These are phyloP conservation scores for Curvularia hawaiiensis DNA, from an alignment of 2,329 filamentous ascomycete species.

Conservation along the genomic window DNA sequence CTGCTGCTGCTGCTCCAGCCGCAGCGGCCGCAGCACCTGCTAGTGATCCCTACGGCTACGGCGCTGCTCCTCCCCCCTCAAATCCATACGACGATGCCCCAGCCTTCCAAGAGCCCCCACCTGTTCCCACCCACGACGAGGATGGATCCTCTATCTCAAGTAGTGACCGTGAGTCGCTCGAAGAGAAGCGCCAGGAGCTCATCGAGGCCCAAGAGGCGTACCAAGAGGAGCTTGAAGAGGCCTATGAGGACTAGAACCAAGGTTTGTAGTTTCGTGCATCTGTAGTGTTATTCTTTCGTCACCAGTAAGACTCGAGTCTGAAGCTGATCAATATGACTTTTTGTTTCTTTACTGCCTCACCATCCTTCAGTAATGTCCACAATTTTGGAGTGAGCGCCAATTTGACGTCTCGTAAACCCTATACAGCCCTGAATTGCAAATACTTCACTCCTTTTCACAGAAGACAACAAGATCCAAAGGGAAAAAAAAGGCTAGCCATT, in stretches of 20 bases:
- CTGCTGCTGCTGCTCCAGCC: constrained; percentile 17
- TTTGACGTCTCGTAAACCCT: no score
- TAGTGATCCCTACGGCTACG: constrained; percentile 19
- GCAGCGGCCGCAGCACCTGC: constrained; percentile 23
- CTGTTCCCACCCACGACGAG: constrained; percentile 50
- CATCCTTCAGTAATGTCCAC: no score
- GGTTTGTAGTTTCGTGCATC: not conserved
- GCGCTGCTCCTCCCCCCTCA: constrained; percentile 20
- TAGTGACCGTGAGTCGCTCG: constrained; percentile 48
- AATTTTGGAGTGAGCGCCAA: not conserved
- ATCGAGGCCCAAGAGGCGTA: constrained; percentile 61
- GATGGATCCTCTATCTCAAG: constrained; percentile 48
- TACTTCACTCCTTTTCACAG: not conserved
- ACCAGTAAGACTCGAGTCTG: not conserved
- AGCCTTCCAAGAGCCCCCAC: constrained; percentile 35
- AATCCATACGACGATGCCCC: constrained; percentile 22
- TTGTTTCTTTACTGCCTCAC: not conserved
- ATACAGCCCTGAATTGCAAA: no score
- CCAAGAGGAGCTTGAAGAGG: constrained; percentile 52
- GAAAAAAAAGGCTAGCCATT: not conserved
- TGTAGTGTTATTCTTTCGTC: not conserved
- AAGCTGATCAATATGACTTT: not conserved
- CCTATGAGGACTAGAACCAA: constrained; percentile 31
- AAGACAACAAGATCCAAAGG: not conserved
- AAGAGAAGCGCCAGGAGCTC: constrained; percentile 60